Percentiles rank a stretch among this genome's conserved stretches.
Evolutionary conservation across 2,329 filamentous ascomycete species (phyloP).

Genomic region (Aspergillus ibericus): DNA sequence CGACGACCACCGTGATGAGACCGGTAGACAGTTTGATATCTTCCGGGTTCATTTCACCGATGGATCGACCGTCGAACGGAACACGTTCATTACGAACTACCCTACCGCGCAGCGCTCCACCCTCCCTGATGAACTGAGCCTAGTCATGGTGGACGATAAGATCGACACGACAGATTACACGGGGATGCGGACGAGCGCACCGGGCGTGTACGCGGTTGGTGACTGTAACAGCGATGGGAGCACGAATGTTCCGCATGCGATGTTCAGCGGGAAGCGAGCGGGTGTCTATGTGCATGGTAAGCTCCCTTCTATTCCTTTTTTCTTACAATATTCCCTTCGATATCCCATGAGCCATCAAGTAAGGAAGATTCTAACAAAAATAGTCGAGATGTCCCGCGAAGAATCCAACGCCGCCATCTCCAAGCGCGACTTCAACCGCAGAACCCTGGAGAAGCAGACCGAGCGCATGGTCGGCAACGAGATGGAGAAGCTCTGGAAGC

Average conservation of each 20-base stretch:
- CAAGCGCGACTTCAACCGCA: slow-evolving; percentile 28
- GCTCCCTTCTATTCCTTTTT: slow-evolving; percentile 21
- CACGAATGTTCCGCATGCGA: slow-evolving; percentile 62
- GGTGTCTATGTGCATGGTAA: slow-evolving; percentile 60
- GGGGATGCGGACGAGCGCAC: slow-evolving; percentile 53
- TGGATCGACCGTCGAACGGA: slow-evolving; percentile 48
- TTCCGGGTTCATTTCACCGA: slow-evolving; percentile 57
- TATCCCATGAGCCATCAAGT: not conserved
- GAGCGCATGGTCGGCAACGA: slow-evolving; percentile 32
- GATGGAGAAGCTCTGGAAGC: slow-evolving; percentile 29
- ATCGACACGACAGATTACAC: slow-evolving; percentile 45
- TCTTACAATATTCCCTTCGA: not conserved
- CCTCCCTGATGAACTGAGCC: slow-evolving; percentile 51
- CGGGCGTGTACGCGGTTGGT: slow-evolving; percentile 59
- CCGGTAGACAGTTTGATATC: slow-evolving; percentile 50
- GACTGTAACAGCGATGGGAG: slow-evolving; percentile 61
- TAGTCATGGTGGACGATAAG: slow-evolving; percentile 47
- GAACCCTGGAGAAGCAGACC: slow-evolving; percentile 30
- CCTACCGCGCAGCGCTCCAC: slow-evolving; percentile 50
- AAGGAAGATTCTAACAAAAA: not conserved
- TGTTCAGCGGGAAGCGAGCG: slow-evolving; percentile 59
- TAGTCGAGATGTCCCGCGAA: slow-evolving; percentile 36
- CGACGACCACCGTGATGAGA: slow-evolving; percentile 26
- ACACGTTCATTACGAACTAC: slow-evolving; percentile 56
- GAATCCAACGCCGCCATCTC: slow-evolving; percentile 31